These are phyloP conservation scores for Fusarium oxysporum DNA, from an alignment of 2,329 filamentous ascomycete species.

Conservation along the genomic window DNA sequence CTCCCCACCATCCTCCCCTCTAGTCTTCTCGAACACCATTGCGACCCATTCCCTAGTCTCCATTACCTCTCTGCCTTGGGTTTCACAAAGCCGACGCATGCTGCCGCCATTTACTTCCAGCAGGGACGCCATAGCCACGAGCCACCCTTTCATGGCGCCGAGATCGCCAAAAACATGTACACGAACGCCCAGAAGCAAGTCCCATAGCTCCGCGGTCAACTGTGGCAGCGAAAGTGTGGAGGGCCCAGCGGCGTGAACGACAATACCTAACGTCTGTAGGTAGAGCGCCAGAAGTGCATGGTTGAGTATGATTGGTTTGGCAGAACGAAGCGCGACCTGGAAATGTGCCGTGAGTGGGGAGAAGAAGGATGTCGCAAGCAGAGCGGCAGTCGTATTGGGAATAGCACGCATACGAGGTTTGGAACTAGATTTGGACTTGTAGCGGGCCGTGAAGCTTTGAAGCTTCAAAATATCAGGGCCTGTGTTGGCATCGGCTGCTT, in stretches of 20 bases:
- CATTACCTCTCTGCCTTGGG: slow-evolving; percentile 80
- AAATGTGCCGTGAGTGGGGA: slow-evolving; percentile 86
- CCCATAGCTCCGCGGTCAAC: slow-evolving; percentile 87
- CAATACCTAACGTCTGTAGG: slow-evolving; percentile 85
- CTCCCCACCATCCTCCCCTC: slow-evolving; percentile 67
- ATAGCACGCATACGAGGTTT: slow-evolving; percentile 65
- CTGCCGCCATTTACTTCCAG: slow-evolving; percentile 84
- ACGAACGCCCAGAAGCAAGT: slow-evolving; percentile 79
- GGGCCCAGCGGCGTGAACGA: slow-evolving; percentile 86
- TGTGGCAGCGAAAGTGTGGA: slow-evolving; percentile 80
- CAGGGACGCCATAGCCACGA: slow-evolving; percentile 83
- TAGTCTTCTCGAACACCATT: slow-evolving; percentile 74
- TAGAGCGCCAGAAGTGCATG: slow-evolving; percentile 82
- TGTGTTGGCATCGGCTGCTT: slow-evolving; percentile 81
- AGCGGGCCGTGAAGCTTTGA: slow-evolving; percentile 81
- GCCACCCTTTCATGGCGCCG: slow-evolving; percentile 75
- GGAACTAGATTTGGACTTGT: slow-evolving; percentile 50
- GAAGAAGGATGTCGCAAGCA: slow-evolving; percentile 85
- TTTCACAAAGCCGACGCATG: slow-evolving; percentile 76
- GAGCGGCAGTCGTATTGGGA: slow-evolving; percentile 80
- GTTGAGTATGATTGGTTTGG: slow-evolving; percentile 73
- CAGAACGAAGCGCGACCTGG: slow-evolving; percentile 68
- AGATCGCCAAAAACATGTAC: slow-evolving; percentile 70
- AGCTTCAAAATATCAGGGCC: slow-evolving; percentile 90
- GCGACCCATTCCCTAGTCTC: slow-evolving; percentile 91